Evolutionary conservation across 2,329 filamentous ascomycete species (phyloP).

Genomic region (Xylariales sp.): DNA sequence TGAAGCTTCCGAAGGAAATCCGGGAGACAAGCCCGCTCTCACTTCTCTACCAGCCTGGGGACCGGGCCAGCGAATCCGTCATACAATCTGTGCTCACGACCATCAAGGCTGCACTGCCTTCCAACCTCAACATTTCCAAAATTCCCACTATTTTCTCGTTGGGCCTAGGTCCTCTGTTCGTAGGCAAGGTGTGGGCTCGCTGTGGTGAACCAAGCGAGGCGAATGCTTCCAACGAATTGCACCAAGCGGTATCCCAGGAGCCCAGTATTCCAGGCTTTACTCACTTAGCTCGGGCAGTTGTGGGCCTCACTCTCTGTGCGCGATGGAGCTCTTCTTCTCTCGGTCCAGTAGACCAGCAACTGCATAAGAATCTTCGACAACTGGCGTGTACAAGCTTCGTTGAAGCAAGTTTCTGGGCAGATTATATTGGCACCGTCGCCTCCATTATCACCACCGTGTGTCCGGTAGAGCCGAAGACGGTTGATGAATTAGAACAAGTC

Average conservation of each 20-base stretch:
- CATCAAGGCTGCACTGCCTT: constrained; percentile 39
- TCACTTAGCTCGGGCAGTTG: constrained; percentile 65
- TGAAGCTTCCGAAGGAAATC: constrained; percentile 55
- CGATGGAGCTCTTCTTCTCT: constrained; percentile 66
- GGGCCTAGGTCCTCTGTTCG: constrained; percentile 40
- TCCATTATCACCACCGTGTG: constrained; percentile 36
- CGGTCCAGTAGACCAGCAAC: constrained; percentile 39
- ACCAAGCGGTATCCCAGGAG: constrained; percentile 64
- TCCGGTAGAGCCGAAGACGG: constrained; percentile 33
- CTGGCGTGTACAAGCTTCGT: constrained; percentile 32
- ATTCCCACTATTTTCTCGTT: constrained; percentile 37
- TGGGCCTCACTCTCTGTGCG: constrained; percentile 68
- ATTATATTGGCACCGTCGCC: constrained; percentile 47
- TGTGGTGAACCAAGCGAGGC: constrained; percentile 42
- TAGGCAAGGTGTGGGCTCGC: constrained; percentile 46
- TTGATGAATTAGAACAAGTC: constrained; percentile 26
- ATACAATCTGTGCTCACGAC: constrained; percentile 32
- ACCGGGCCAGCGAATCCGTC: constrained; percentile 11
- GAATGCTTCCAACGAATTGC: constrained; percentile 66
- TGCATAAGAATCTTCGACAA: constrained; percentile 36
- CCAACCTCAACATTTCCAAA: constrained; percentile 25
- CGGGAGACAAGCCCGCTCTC: constrained; percentile 63
- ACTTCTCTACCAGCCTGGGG: constrained; percentile 22
- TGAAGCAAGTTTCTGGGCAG: constrained; percentile 46
- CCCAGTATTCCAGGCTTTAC: constrained; percentile 68